Conservation (phyloP, 2,329 filamentous ascomycete species). For the Coniochaeta prunicola region DNA sequence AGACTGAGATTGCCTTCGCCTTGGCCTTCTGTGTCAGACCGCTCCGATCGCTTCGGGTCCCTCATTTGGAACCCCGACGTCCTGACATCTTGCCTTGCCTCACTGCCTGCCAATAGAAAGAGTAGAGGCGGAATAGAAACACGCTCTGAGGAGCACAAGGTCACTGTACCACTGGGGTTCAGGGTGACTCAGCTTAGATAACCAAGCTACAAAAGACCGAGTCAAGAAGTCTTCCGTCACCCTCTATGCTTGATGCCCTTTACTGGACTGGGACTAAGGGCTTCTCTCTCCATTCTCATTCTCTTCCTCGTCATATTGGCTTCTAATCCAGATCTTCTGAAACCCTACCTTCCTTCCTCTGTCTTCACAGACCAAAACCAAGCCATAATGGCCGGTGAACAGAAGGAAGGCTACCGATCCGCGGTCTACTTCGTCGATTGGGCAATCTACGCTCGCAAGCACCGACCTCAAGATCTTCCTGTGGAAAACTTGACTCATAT, state of each 20-base stretch:
- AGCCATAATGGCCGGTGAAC: background rate
- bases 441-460: constrained; percentile 83
- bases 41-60: too few species aligned
- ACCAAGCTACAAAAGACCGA: background rate
- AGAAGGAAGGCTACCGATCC: constrained; percentile 44
- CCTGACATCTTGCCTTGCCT: too few species aligned
- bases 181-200: background rate
- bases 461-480: constrained; percentile 78
- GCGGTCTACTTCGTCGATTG: constrained; percentile 73
- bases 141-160: too few species aligned
- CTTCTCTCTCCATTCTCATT: background rate
- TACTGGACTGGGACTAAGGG: background rate
- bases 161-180: background rate
- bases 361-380: background rate
- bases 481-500: constrained; percentile 79
- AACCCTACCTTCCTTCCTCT: background rate
- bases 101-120: too few species aligned
- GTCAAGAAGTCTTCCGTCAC: background rate
- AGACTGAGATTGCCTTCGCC: too few species aligned
- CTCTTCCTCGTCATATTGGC: background rate
- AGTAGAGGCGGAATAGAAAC: too few species aligned
- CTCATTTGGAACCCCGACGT: too few species aligned
- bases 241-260: background rate
- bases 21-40: too few species aligned
- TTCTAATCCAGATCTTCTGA: background rate